Base-by-base conservation (phyloP, 2,329 filamentous ascomycete genomes). In the Botryotinia globosa region DNA sequence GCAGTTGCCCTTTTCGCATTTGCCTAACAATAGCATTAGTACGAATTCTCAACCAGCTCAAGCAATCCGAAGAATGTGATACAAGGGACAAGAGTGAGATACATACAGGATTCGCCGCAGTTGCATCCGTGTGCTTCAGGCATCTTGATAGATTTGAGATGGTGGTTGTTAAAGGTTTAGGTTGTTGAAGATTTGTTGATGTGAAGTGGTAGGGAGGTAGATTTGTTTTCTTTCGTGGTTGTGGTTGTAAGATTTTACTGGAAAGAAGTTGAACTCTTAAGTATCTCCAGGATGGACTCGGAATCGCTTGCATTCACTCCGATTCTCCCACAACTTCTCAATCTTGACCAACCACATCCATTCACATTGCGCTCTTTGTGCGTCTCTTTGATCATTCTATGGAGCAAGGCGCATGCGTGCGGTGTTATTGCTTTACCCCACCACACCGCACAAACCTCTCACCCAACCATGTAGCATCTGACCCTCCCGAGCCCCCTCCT, bases 131-230 rank as follows among this genome's bases (percentile, higher is more conserved):
- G 39, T 12, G 8, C 45, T 66, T 22, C 64, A 56, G 65, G 65
- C 65, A 67, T 67, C 16, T 56, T 67, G 65, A 67, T 56, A 29
- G 64, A 66, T 66, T 54, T 66, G 64, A 39, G 45, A 5, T 39
- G 2, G 2, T 32, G 14, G 64, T 54, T 7, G 6, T 56, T 42
- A 29, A 39, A 67, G 20, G 48, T 32, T 25, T 22, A 18, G 32
- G 32, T 12, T 34, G 8, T 39, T 48, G 44, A 39, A 12, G 14
- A 14, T 29, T 54, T n/a, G 25, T 67, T 54, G 34, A 18, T 44
- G 3, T 63, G 39, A 34, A 34, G 32, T 62, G 2, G 22, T 16
- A n/a, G 34, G 48, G 14, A n/a, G 25, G 2, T n/a, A 39, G 29
- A 48, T 7, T 51, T 48, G 22, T 34, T 48, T 62, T 62, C 3